Evolutionary conservation across 495 filamentous ascomycete species (phyloP).

Genomic region (Viridothelium virens): DNA sequence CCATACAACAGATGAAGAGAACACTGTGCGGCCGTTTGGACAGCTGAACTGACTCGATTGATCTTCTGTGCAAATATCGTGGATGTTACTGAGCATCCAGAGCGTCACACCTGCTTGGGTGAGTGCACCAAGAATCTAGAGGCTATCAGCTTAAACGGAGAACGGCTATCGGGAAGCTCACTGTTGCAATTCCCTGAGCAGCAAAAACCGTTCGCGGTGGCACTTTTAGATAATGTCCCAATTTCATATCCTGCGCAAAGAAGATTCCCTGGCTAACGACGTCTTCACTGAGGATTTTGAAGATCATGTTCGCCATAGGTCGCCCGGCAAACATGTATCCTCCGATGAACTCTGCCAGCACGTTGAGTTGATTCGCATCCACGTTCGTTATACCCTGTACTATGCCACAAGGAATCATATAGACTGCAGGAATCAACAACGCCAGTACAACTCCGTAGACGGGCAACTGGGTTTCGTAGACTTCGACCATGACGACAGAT

Average conservation of each 20-base stretch:
- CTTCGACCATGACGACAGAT: conserved; percentile 12
- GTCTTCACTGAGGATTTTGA: conserved; percentile 71
- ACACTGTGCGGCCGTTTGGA: conserved; percentile 79
- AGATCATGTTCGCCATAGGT: conserved; percentile 83
- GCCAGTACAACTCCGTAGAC: conserved; percentile 69
- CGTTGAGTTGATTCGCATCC: conserved; percentile 51
- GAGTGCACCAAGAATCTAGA: conserved; percentile 55
- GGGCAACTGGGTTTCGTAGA: conserved; percentile 12
- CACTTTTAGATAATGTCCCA: conserved; percentile 92
- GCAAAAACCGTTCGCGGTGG: conserved; percentile 71
- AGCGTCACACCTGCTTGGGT: conserved; percentile 78
- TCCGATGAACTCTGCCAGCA: conserved; percentile 74
- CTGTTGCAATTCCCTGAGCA: conserved; percentile 72
- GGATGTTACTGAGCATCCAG: conserved; percentile 79
- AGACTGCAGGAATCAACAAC: conserved; percentile 59
- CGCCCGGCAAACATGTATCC: conserved; percentile 71
- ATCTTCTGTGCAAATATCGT: conserved; percentile 64
- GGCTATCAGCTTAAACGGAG: not conserved
- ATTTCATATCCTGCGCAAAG: conserved; percentile 78
- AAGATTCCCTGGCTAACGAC: conserved; percentile 71
- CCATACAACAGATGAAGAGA: conserved; percentile 85
- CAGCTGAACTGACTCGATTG: conserved; percentile 83
- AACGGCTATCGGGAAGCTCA: not conserved
- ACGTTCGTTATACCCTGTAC: conserved; percentile 79
- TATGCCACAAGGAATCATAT: conserved; percentile 74